These are phyloP conservation scores for Sporothrix phasma DNA, from an alignment of 2,329 filamentous ascomycete genomes.

Conservation along the genomic window DNA sequence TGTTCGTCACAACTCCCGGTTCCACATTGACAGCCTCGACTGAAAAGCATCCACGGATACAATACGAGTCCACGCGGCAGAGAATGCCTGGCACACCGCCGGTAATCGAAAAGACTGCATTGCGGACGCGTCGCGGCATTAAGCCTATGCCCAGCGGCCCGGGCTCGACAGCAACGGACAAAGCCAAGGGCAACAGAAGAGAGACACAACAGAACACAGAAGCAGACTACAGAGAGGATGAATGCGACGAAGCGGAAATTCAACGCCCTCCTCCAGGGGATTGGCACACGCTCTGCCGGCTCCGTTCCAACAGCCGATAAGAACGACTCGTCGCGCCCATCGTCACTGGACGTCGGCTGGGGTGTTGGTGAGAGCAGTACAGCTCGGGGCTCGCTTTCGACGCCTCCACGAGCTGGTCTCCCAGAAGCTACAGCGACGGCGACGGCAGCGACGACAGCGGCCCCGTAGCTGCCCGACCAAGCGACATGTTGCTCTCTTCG, in stretches of 20 bases:
- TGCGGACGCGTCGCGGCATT: not conserved
- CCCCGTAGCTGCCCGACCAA: not conserved
- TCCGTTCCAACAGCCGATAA: conserved; percentile 29
- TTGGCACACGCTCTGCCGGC: conserved; percentile 43
- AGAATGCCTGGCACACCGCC: not conserved
- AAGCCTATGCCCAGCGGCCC: not conserved
- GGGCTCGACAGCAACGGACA: not conserved
- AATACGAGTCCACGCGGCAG: not conserved
- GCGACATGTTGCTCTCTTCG: not conserved
- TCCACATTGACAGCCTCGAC: not conserved
- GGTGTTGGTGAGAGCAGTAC: not conserved
- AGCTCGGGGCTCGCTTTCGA: not conserved
- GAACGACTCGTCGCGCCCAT: conserved; percentile 17
- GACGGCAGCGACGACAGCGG: not conserved
- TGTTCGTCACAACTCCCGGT: not conserved
- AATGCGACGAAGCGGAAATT: conserved; percentile 79
- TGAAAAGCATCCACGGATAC: not conserved
- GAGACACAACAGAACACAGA: not conserved
- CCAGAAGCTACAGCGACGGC: not conserved
- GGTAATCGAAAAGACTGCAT: not conserved
- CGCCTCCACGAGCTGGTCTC: not conserved
- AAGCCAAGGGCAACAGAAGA: too few species aligned
- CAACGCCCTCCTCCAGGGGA: conserved; percentile 60
- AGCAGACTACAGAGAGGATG: conserved; percentile 36
- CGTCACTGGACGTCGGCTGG: not conserved